These are phyloP conservation scores for Yamadazyma takamatsuzukensis DNA, from an alignment of 805 yeast genomes.

Conservation along the genomic window DNA sequence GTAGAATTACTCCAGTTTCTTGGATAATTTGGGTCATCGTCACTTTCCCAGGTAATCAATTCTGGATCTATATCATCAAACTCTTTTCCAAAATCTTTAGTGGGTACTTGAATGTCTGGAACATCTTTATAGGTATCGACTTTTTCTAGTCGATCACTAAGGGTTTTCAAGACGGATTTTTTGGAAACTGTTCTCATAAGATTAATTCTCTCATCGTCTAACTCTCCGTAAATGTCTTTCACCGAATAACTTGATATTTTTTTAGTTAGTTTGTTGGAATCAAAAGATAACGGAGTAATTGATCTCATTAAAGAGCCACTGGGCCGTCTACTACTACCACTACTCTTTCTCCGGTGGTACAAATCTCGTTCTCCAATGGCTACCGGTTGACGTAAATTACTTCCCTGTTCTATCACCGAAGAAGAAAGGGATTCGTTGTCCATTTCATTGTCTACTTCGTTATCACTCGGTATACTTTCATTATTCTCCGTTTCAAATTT, in stretches of 20 bases:
- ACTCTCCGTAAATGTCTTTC: slow-evolving; percentile 39
- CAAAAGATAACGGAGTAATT: slow-evolving; percentile 9
- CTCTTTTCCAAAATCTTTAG: slow-evolving; percentile 28
- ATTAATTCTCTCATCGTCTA: slow-evolving; percentile 31
- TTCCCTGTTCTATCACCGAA: no score
- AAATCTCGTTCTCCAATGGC: slow-evolving; percentile 4
- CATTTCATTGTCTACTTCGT: no score
- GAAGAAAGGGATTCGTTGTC: no score
- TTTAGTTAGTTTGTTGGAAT: slow-evolving; percentile 5
- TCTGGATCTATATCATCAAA: slow-evolving; percentile 33
- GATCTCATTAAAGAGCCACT: slow-evolving; percentile 7
- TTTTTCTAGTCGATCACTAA: slow-evolving; percentile 23
- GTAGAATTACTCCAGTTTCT: slow-evolving; percentile 26
- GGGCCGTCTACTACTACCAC: slow-evolving; percentile 1
- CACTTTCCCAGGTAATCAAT: slow-evolving; percentile 31
- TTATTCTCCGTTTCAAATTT: no score
- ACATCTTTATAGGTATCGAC: slow-evolving; percentile 15
- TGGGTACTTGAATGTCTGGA: slow-evolving; percentile 19
- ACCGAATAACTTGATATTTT: slow-evolving; percentile 19
- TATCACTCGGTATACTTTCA: no score
- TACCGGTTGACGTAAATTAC: slow-evolving; percentile 3
- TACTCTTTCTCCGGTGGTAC: neutral
- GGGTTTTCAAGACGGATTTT: slow-evolving; percentile 40
- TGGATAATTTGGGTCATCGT: slow-evolving; percentile 31
- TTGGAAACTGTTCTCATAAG: slow-evolving; percentile 43